phyloP scores from a whole-genome alignment of 2,329 filamentous ascomycete species.

The Cordyceps tenuipes region DNA sequence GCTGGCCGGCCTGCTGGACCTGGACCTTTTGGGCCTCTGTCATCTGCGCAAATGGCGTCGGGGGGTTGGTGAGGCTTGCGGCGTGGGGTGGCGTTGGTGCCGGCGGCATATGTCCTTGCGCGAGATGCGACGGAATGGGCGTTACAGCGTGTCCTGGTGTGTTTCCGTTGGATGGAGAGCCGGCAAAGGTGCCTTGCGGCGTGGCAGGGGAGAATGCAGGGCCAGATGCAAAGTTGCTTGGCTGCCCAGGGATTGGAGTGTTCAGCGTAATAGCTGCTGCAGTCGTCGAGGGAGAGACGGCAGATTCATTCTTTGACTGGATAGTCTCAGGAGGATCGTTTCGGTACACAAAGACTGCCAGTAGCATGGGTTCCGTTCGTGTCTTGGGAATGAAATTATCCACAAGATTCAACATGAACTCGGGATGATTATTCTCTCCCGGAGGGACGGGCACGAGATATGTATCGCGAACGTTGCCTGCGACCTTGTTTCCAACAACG shows the following conservation, averaged over 20 bases:
- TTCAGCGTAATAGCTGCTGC: conserved; percentile 20
- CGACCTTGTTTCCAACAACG: conserved; percentile 69
- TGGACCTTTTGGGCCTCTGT: conserved; percentile 29
- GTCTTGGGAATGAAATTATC: conserved; percentile 70
- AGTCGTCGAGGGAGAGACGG: conserved; percentile 12
- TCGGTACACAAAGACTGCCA: conserved; percentile 79
- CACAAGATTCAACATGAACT: conserved; percentile 82
- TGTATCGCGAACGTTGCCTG: conserved; percentile 74
- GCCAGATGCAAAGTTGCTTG: conserved; percentile 41
- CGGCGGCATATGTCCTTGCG: conserved; percentile 12
- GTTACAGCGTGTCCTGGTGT: conserved; percentile 6
- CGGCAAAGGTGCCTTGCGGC: conserved; percentile 22
- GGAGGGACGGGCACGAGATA: conserved; percentile 82
- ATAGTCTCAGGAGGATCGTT: conserved; percentile 40
- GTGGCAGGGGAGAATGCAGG: conserved; percentile 47
- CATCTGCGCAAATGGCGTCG: conserved; percentile 13
- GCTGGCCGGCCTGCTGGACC: conserved; percentile 44
- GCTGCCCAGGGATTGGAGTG: conserved; percentile 27
- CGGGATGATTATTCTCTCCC: conserved; percentile 63
- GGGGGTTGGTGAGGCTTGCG: conserved; percentile 15
- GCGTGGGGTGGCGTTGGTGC: conserved; percentile 15
- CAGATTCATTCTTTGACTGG: conserved; percentile 18
- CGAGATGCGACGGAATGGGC: conserved; percentile 12
- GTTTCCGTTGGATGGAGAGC: conserved; percentile 17
- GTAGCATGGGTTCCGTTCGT: conserved; percentile 65